Evolutionary conservation across 1,139 yeast species (phyloP), one percentile per base, ranked within the genome.

Genomic region (Arxiozyma heterogenica): DNA sequence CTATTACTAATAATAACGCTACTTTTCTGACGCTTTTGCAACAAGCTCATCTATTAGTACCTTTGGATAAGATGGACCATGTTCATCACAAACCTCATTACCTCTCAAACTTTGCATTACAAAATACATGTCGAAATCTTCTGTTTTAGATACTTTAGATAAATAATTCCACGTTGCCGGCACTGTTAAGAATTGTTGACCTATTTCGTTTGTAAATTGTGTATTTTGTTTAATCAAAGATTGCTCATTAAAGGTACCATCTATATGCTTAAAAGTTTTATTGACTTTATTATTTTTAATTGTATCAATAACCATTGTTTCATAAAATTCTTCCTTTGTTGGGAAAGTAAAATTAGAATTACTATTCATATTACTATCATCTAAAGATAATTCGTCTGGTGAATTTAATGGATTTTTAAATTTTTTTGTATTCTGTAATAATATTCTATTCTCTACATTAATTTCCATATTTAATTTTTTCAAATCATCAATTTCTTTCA

Each of bases 91-190:
- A 49, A 73, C 75, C 64, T 87, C 95, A 51, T 78, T 69, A 1
- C 94, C 94, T 63, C 76, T 79, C 54, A 88, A 73, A 49, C 69
- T 70, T 25, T 69, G 66, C 84, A 87, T 83, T 1, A 87, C 80
- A 44, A 70, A 73, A 22, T 75, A 73, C 51, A 86, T 74, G 66
- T 86, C 88, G 51, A 84, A 70, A 58, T 80, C 77, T 53, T 76
- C 75, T 47, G 74, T 75, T 25, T 75, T 74, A 57, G 78, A 74
- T 27, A 76, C 70, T 59, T 75, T 77, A 17, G 57, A 61, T 47
- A 85, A 68, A 62, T 84, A 85, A 64, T 87, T 94, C 96, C 96
- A 88, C 1, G 86, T 83, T 0, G 94, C 93, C 9, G 88, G 83
- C 0, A 87, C 75, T 0, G 90, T 87, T 57, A 87, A 73, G 56